Evolutionary conservation across 352 stramenopile genomes (phyloP), one percentile per base, ranked within the genome.

Genomic region (Blastocystis sp.): DNA sequence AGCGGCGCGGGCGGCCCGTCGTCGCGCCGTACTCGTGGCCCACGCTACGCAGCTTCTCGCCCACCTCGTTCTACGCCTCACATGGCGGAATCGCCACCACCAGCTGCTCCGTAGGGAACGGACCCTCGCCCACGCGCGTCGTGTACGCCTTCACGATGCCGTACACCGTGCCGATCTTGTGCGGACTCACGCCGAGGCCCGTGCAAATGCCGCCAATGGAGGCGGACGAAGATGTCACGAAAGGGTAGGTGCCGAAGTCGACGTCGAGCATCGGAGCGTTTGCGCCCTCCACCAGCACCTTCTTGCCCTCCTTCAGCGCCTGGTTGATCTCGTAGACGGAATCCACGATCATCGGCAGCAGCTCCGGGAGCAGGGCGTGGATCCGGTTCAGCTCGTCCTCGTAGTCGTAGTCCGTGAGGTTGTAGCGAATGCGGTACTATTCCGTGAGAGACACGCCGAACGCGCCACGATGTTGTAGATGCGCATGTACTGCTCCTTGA

Each of bases 261-360:
- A 99, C 98, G 92, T 99, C 97, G 61, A 99, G 92, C 96, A 99
- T 99, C 34, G 96, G 98, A 3, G 97, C 97, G 91, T 99, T 99
- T 40, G 96, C 96, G 69, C 97, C 97, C 90, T 99, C 97, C 1
- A 98, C 95, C 40, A 99, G 90, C 86, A 99, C 98, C 86, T 93
- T 95, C 92, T 98, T 98, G 86, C 96, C 96, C 19, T 92, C 90
- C 59, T 95, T 92, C 91, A 98, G 98, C 60, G 95, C 92, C 81
- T 97, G 92, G 92, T 99, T 98, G 65, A 97, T 93, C 89, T 96
- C 97, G 71, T 94, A 92, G 81, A 99, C 96, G 23, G 96, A 98
- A 92, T 99, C 97, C 34, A 94, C 91, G 28, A 96, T 96, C 91
- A 97, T 94, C 45, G 76, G 87, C 67, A 96, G 89, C 52, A 97